These are phyloP conservation scores for Ilyonectria destructans DNA, from an alignment of 2,329 filamentous ascomycete species.

Conservation along the genomic window DNA sequence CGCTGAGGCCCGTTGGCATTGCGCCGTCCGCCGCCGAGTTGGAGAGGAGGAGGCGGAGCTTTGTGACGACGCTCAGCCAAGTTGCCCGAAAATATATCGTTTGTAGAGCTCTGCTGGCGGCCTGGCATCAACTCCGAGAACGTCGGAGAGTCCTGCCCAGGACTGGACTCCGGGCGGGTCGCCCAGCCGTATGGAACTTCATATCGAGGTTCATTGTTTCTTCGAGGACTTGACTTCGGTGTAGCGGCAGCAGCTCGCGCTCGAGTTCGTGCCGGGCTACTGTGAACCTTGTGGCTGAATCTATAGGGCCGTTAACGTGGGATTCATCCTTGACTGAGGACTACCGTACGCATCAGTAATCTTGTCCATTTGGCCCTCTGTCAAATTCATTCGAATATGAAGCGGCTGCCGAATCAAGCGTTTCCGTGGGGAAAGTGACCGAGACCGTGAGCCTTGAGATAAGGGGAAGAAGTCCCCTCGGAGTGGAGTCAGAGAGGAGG, in stretches of 20 bases:
- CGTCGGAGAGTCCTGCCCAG: slow-evolving; percentile 43
- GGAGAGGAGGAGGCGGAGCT: slow-evolving; percentile 47
- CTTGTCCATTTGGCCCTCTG: slow-evolving; percentile 65
- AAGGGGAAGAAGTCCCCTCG: slow-evolving; percentile 58
- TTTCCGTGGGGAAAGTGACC: slow-evolving; percentile 56
- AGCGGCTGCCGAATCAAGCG: slow-evolving; percentile 57
- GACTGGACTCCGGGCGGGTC: slow-evolving; percentile 28
- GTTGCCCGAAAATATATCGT: slow-evolving; percentile 38
- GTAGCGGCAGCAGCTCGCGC: slow-evolving; percentile 38
- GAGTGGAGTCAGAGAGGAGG: slow-evolving; percentile 50
- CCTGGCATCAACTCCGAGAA: slow-evolving; percentile 54
- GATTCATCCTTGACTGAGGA: not conserved
- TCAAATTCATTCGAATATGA: slow-evolving; percentile 65
- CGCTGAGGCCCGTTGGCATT: slow-evolving; percentile 28
- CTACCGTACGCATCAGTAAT: slow-evolving; percentile 62
- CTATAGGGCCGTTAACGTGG: slow-evolving; percentile 43
- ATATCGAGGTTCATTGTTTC: slow-evolving; percentile 29
- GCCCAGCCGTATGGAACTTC: slow-evolving; percentile 28
- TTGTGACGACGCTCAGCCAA: slow-evolving; percentile 53
- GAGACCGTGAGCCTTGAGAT: slow-evolving; percentile 51
- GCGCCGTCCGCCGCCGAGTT: slow-evolving; percentile 37
- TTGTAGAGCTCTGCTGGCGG: slow-evolving; percentile 29
- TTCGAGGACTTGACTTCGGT: slow-evolving; percentile 42
- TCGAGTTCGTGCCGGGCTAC: slow-evolving; percentile 44
- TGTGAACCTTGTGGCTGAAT: slow-evolving; percentile 53